Evolutionary conservation across 106 monocot species (phyloP).

Genomic region (Dactylorhiza incarnata): DNA sequence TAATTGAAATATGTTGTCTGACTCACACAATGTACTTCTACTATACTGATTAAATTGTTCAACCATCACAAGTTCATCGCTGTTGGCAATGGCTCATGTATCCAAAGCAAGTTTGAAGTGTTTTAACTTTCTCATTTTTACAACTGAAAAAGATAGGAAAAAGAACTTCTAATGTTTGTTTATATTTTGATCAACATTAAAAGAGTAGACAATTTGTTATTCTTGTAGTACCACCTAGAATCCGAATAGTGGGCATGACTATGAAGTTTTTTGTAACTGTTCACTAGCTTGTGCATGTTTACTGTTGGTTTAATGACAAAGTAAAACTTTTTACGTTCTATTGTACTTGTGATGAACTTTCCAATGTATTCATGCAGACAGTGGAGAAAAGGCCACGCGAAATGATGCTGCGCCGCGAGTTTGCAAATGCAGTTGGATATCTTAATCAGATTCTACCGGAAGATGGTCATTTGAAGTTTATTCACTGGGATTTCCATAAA

Average conservation of each 20-base stretch:
- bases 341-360: not conserved
- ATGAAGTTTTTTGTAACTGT: not conserved
- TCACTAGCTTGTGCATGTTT: not conserved
- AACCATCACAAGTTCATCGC: not conserved
- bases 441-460: conserved; percentile 86
- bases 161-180: not conserved
- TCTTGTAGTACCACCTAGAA: not conserved
- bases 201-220: not conserved
- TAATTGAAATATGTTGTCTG: not conserved
- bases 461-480: conserved; percentile 85
- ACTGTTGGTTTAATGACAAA: not conserved
- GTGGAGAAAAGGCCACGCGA: conserved; percentile 99
- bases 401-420: conserved; percentile 99
- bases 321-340: not conserved
- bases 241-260: not conserved
- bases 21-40: not conserved
- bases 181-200: not conserved
- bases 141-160: no score
- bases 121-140: not conserved
- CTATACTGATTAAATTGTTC: not conserved
- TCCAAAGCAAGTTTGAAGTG: not conserved
- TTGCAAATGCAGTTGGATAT: conserved; percentile 87
- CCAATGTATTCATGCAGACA: conserved; percentile 46
- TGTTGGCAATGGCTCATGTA: not conserved
- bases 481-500: conserved; percentile 99